phyloP scores from a whole-genome alignment of 805 yeast species.

The Nakazawaea laoshanensis region DNA sequence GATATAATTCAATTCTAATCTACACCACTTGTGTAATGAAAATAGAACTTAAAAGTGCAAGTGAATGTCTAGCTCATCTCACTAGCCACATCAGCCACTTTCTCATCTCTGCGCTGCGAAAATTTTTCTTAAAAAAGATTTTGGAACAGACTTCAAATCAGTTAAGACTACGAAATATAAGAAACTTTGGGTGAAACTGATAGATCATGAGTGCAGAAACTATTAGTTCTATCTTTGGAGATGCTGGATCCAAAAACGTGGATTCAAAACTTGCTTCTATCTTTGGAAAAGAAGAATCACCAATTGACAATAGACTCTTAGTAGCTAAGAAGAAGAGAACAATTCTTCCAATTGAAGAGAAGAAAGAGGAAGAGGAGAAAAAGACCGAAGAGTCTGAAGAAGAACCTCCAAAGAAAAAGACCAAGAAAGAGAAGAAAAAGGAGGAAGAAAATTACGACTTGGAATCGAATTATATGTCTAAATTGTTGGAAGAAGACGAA shows the following conservation, averaged over 20 bases:
- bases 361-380: constrained; percentile 17
- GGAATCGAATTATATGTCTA: constrained; percentile 45
- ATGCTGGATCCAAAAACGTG: constrained; percentile 16
- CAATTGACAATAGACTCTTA: constrained; percentile 30
- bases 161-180: too few relatives aligned
- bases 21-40: too few relatives aligned
- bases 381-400: constrained; percentile 18
- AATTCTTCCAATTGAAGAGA: constrained; percentile 14
- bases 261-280: constrained; percentile 25
- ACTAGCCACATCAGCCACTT: too few relatives aligned
- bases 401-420: constrained; percentile 11
- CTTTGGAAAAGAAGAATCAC: constrained; percentile 33
- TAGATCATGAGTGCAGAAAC: too few relatives aligned
- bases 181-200: too few relatives aligned
- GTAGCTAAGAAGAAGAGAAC: constrained; percentile 19
- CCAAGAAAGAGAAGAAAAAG: constrained; percentile 14
- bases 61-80: too few relatives aligned
- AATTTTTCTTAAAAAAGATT: too few relatives aligned
- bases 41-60: too few relatives aligned
- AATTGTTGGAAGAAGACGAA: constrained; percentile 27
- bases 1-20: too few relatives aligned
- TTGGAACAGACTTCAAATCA: too few relatives aligned
- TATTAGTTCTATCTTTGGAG: constrained; percentile 11
- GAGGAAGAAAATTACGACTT: constrained; percentile 35
- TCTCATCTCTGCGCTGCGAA: too few relatives aligned